phyloP scores from a whole-genome alignment of 108 stramenopile species.

The Skeletonema costatum region DNA sequence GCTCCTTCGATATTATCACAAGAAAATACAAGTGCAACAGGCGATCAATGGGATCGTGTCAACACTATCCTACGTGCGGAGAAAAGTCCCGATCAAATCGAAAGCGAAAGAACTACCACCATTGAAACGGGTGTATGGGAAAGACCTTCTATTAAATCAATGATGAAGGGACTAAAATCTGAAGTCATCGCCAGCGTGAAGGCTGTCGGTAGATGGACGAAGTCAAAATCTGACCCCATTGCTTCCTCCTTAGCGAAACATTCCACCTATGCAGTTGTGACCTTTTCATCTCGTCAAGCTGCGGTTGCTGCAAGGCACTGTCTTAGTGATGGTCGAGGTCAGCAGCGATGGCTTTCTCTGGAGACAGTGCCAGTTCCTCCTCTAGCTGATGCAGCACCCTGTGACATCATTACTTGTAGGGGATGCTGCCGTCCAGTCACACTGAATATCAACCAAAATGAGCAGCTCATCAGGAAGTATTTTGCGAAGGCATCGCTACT shows the following conservation, averaged over 20 bases:
- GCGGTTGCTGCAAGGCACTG: constrained; percentile 86
- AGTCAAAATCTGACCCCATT: constrained; percentile 32
- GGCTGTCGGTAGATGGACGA: constrained; percentile 41
- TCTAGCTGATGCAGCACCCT: constrained; percentile 84
- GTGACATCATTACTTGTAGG: constrained; percentile 70
- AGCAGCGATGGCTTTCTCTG: constrained; percentile 66
- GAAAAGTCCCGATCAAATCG: constrained; percentile 12
- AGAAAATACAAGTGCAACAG: background rate
- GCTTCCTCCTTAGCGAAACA: constrained; percentile 57
- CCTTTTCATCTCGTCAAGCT: constrained; percentile 87
- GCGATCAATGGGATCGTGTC: constrained; percentile 50
- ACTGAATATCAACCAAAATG: constrained; percentile 72
- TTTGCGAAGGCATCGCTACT: constrained; percentile 53
- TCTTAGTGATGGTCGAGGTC: constrained; percentile 80
- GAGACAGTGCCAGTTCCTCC: constrained; percentile 77
- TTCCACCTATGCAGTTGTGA: constrained; percentile 87
- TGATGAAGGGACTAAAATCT: constrained; percentile 3
- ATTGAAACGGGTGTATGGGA: constrained; percentile 48
- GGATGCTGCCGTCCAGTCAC: constrained; percentile 91
- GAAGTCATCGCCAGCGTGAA: constrained; percentile 16
- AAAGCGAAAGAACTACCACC: constrained; percentile 9
- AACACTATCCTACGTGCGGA: constrained; percentile 32
- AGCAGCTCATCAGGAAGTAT: constrained; percentile 66
- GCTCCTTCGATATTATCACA: background rate
- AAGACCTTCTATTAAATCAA: constrained; percentile 32